phyloP scores from a whole-genome alignment of 352 stramenopile species.

The Globisporangium recalcitrans region DNA sequence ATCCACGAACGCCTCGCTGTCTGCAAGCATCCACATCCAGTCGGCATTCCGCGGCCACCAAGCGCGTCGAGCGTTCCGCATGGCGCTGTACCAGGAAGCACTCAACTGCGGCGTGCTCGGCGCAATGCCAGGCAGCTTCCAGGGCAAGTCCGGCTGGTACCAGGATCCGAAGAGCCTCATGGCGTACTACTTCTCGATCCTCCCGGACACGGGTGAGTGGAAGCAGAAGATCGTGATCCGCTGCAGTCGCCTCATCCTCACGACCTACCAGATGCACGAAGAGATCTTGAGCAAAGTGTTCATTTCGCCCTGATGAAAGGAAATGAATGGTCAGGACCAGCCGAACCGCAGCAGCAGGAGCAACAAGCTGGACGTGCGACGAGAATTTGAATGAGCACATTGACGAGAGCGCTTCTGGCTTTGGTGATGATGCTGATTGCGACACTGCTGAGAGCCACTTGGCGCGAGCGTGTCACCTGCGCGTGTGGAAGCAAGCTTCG shows the following conservation, averaged over 20 bases:
- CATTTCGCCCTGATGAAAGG: background rate
- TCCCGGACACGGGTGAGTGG: slow-evolving; percentile 50
- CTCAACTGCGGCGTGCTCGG: slow-evolving; percentile 58
- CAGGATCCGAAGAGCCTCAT: slow-evolving; percentile 67
- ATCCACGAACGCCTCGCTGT: background rate
- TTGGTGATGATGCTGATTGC: background rate
- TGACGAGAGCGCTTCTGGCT: background rate
- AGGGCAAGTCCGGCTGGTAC: slow-evolving; percentile 69
- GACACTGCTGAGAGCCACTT: background rate
- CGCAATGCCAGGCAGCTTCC: slow-evolving; percentile 59
- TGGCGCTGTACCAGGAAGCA: slow-evolving; percentile 62
- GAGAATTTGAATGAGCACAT: background rate
- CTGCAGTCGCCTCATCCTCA: slow-evolving; percentile 56
- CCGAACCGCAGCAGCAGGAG: too few species aligned
- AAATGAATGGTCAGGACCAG: background rate
- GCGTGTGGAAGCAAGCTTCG: background rate
- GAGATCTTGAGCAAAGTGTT: slow-evolving; percentile 39
- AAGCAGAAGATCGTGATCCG: slow-evolving; percentile 52
- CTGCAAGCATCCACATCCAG: slow-evolving; percentile 41
- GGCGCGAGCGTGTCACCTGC: background rate
- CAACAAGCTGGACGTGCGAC: background rate
- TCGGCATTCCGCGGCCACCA: slow-evolving; percentile 48
- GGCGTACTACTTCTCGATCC: slow-evolving; percentile 72
- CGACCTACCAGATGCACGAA: slow-evolving; percentile 55
- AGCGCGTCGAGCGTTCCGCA: slow-evolving; percentile 43